These are phyloP conservation scores for Taiozyma sp. DNA, from an alignment of 1,139 yeast species.

Conservation along the genomic window DNA sequence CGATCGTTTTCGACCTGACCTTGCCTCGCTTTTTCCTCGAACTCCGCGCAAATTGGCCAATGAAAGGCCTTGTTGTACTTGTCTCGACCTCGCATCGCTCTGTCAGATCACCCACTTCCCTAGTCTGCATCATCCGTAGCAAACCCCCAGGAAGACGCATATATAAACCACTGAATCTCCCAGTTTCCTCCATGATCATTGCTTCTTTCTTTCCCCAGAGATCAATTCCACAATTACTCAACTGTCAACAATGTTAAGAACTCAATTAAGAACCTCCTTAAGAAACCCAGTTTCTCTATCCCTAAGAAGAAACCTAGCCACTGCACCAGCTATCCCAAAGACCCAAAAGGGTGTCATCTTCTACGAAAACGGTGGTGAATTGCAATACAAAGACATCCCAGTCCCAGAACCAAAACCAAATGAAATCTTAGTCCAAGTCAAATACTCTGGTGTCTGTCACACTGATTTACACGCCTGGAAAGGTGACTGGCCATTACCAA, in stretches of 20 bases:
- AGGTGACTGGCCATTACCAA: constrained; percentile 63
- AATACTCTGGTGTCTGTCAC: constrained; percentile 69
- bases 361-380: constrained; percentile 44
- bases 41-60: not conserved
- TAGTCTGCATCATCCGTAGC: not conserved
- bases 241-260: constrained; percentile 7
- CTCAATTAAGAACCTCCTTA: constrained; percentile 8
- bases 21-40: not conserved
- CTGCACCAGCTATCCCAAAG: constrained; percentile 29
- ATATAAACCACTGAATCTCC: not conserved
- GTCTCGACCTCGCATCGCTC: not conserved
- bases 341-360: constrained; percentile 50
- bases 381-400: constrained; percentile 52
- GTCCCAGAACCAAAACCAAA: constrained; percentile 60
- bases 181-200: not conserved
- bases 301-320: constrained; percentile 9
- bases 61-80: not conserved
- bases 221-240: not conserved
- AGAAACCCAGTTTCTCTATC: constrained; percentile 6
- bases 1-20: not conserved
- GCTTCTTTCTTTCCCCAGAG: not conserved
- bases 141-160: not conserved
- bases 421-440: constrained; percentile 55
- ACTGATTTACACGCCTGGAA: constrained; percentile 70
- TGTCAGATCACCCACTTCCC: not conserved